Base-by-base conservation (phyloP, 306 rosid species). In the Comarum palustre region DNA sequence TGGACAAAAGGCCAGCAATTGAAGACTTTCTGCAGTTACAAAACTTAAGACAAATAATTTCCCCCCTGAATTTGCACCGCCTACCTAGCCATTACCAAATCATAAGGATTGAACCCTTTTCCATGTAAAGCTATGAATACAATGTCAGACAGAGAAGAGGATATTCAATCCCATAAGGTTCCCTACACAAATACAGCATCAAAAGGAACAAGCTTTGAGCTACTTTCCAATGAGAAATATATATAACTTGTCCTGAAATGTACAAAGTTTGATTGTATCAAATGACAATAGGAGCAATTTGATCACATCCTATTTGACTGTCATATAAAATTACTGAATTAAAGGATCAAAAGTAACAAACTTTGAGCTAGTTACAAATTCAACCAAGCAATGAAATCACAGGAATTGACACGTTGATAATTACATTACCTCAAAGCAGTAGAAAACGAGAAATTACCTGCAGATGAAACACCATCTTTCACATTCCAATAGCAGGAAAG, bases 391-490 rank as follows among this genome's bases (percentile, higher is more conserved):
- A 27, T 24, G 64, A 58, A 14, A 58, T 27, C 38, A 27, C 6
- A 11, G 16, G 36, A 9, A 63, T 63, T 63, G 42, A 20, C 38
- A 34, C 46, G n/a, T 60, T 25, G 4, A 68, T 25, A 16, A 68
- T 68, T 27, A 68, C 42, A 50, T 46, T 27, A 16, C 31, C 15
- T 22, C 8, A 58, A 8, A 2, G 57, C 75, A 58, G 75, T 58
- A n/a, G 13, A 72, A 72, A 72, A 27, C 6, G 0, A 70, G 24
- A 57, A 39, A 8, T 42, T 29, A 72, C 75, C 68, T 58, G 43
- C n/a, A 27, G 16, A 19, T 17, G 11, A 38, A 39, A 54, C 11
- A 54, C 8, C 54, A 58, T 25, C 42, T 10, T 41, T 72, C 66
- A 3, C 47, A 16, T 57, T 70, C 17, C n/a, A 58, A 51, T 55